Conservation (phyloP, 2,329 filamentous ascomycete species). For the Capronia coronata region DNA sequence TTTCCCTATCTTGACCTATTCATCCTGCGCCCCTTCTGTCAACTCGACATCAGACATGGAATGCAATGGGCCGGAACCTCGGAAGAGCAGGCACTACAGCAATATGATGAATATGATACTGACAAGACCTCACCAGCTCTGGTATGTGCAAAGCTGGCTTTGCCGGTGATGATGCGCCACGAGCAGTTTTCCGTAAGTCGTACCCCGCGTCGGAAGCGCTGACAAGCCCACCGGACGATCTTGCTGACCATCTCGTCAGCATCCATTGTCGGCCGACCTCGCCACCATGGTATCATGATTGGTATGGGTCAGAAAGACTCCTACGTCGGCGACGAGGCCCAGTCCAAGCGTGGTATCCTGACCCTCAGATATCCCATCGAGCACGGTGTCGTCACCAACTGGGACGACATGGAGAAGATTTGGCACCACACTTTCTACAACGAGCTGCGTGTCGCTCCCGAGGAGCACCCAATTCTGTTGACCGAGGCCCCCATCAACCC, state of each 20-base stretch:
- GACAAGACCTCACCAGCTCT: conserved; percentile 59
- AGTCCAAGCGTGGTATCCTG: conserved; percentile 99
- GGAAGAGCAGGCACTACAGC: conserved; percentile 11
- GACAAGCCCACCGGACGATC: not conserved
- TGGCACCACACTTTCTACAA: conserved; percentile 99
- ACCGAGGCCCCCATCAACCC: conserved; percentile 99
- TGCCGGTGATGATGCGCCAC: conserved; percentile 99
- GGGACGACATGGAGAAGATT: conserved; percentile 99
- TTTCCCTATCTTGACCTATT: conserved; percentile 2
- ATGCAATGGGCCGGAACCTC: conserved; percentile 9
- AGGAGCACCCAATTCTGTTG: conserved; percentile 99
- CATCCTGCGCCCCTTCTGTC: conserved; percentile 12
- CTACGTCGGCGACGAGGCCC: conserved; percentile 99
- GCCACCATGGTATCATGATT: conserved; percentile 99
- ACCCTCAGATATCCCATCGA: conserved; percentile 99
- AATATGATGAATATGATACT: conserved; percentile 19
- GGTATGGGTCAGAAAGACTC: conserved; percentile 99
- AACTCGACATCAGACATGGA: not conserved
- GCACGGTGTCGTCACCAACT: conserved; percentile 99
- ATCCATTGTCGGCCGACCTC: conserved; percentile 98
- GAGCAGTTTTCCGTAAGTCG: conserved; percentile 99
- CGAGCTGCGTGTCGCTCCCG: conserved; percentile 98
- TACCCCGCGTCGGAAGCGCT: conserved; percentile 10
- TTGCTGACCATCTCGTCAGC: conserved; percentile 48
- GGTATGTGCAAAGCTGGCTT: conserved; percentile 99